These are phyloP conservation scores for Entrophospora sp. DNA, from an alignment of 192 early-diverging fungal genomes.

Conservation along the genomic window DNA sequence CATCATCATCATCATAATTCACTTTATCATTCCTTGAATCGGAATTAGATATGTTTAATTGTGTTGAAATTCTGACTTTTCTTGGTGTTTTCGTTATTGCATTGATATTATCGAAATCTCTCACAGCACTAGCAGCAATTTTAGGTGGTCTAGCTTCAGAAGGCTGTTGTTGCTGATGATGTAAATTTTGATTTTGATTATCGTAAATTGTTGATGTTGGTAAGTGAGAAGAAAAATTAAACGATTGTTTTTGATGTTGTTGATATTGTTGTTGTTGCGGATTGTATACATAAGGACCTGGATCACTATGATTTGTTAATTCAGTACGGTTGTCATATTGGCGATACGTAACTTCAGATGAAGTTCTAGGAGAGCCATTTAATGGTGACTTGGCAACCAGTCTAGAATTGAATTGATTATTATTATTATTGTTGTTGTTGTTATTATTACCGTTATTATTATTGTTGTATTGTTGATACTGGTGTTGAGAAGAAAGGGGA, in stretches of 20 bases:
- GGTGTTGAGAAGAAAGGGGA: too few relatives aligned
- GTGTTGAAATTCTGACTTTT: neutral
- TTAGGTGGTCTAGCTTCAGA: too few relatives aligned
- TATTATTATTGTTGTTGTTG: too few relatives aligned
- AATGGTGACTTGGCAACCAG: too few relatives aligned
- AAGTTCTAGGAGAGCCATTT: neutral
- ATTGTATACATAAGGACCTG: neutral
- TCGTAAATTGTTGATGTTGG: neutral
- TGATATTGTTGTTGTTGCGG: too few relatives aligned
- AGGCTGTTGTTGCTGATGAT: neutral
- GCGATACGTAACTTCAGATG: constrained; percentile 13
- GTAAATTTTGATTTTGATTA: neutral
- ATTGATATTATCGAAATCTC: neutral
- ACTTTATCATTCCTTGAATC: too few relatives aligned
- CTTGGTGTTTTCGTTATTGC: neutral
- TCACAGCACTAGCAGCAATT: neutral
- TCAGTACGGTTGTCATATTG: neutral
- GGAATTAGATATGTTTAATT: too few relatives aligned
- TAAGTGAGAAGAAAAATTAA: too few relatives aligned
- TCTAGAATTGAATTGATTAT: too few relatives aligned
- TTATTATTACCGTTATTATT: too few relatives aligned
- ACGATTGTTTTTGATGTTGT: too few relatives aligned
- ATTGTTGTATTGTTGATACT: too few relatives aligned
- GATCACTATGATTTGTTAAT: constrained; percentile 10
- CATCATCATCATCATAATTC: neutral